These are phyloP conservation scores for Endocalyx cinctus DNA, from an alignment of 2,329 filamentous ascomycete species.

Conservation along the genomic window DNA sequence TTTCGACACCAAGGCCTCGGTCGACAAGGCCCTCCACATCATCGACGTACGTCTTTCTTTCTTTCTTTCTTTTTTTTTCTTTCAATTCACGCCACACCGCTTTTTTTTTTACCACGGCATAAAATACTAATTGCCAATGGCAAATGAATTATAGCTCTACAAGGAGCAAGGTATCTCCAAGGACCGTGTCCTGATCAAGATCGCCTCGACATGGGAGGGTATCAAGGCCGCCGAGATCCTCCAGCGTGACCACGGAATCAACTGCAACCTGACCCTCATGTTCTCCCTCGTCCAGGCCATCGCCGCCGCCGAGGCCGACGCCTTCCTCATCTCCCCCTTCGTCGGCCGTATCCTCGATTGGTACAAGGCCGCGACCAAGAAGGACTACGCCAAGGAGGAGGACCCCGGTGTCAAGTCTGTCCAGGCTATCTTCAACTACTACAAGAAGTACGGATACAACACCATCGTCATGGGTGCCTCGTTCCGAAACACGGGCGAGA, in stretches of 20 bases:
- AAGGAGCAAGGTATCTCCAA: constrained; percentile 86
- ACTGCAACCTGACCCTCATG: constrained; percentile 98
- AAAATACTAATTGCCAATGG: no score
- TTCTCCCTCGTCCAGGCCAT: constrained; percentile 96
- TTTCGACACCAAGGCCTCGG: constrained; percentile 87
- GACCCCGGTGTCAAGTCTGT: constrained; percentile 97
- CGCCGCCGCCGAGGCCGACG: constrained; percentile 87
- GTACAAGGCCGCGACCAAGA: constrained; percentile 96
- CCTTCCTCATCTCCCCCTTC: constrained; percentile 98
- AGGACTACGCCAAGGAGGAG: constrained; percentile 83
- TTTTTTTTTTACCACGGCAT: no score
- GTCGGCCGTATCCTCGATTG: constrained; percentile 99
- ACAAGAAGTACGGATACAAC: constrained; percentile 99
- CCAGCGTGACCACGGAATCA: constrained; percentile 91
- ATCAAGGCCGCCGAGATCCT: constrained; percentile 98
- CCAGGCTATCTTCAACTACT: constrained; percentile 97
- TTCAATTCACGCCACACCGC: no score
- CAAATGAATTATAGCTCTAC: constrained; percentile 73
- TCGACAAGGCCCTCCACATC: constrained; percentile 94
- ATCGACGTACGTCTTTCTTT: constrained; percentile 69
- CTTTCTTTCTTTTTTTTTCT: no score
- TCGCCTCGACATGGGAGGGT: constrained; percentile 98
- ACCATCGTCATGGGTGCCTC: constrained; percentile 99
- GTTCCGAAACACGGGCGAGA: constrained; percentile 94
- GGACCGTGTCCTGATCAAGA: constrained; percentile 96